Conservation (phyloP, 1,139 yeast genomes). For the Pichia cactophila region DNA sequence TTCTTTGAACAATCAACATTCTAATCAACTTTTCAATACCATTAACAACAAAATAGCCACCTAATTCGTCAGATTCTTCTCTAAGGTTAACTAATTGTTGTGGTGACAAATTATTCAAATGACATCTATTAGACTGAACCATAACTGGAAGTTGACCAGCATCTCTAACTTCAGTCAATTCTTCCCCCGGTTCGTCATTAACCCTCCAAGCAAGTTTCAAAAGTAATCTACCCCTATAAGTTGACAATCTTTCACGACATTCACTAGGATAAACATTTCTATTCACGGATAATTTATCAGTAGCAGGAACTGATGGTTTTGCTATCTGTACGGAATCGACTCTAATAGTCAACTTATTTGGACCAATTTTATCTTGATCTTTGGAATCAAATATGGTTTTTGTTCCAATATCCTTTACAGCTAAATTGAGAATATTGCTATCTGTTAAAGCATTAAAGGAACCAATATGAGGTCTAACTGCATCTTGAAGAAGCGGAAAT, state of each 20-base stretch:
- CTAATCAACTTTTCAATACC: constrained; percentile 95
- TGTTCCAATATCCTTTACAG: constrained; percentile 81
- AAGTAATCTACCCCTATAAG: constrained; percentile 67
- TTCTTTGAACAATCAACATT: constrained; percentile 95
- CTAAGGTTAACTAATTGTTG: constrained; percentile 65
- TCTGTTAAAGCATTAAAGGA: constrained; percentile 93
- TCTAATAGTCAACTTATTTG: constrained; percentile 66
- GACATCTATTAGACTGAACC: constrained; percentile 88
- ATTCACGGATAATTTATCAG: constrained; percentile 73
- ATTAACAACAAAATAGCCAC: constrained; percentile 93
- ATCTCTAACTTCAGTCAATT: constrained; percentile 73
- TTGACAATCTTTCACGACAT: constrained; percentile 81
- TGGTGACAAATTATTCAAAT: constrained; percentile 76
- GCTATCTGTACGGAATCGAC: constrained; percentile 83
- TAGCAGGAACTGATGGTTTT: constrained; percentile 67
- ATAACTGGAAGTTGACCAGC: constrained; percentile 90
- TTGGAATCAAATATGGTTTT: constrained; percentile 78
- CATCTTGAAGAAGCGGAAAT: constrained; percentile 75
- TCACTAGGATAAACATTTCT: constrained; percentile 82
- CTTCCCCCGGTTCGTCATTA: constrained; percentile 63
- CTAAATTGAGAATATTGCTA: constrained; percentile 80
- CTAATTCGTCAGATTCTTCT: constrained; percentile 93
- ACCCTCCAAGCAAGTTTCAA: constrained; percentile 78
- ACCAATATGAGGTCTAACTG: constrained; percentile 91
- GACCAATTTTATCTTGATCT: constrained; percentile 59